Evolutionary conservation across 1,284 basidiomycete species (phyloP).

Genomic region (Fomes fomentarius): DNA sequence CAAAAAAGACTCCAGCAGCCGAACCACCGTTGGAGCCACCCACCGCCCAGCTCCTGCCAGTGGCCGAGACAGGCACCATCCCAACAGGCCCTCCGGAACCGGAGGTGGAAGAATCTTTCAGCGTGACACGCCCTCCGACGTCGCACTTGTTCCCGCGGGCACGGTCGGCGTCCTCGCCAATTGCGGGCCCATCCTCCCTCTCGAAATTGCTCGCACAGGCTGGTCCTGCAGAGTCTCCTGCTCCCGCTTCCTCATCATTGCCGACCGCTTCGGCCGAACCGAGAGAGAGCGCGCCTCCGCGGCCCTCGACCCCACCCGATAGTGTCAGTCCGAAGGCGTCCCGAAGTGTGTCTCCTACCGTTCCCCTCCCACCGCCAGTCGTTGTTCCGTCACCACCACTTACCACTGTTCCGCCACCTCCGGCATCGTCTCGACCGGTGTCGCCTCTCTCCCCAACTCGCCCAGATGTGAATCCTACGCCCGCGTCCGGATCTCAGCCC

Average conservation of each 20-base stretch:
- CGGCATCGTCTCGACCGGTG: slow-evolving; percentile 29
- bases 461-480: slow-evolving; percentile 18
- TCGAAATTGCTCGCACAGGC: slow-evolving; percentile 78
- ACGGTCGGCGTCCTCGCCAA: slow-evolving; percentile 69
- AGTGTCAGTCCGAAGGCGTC: slow-evolving; percentile 10
- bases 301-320: slow-evolving; percentile 7
- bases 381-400: slow-evolving; percentile 3
- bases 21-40: slow-evolving; percentile 28
- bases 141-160: slow-evolving; percentile 67
- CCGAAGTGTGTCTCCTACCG: slow-evolving; percentile 11
- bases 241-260: slow-evolving; percentile 28
- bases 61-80: slow-evolving; percentile 41
- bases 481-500: slow-evolving; percentile 37
- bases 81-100: slow-evolving; percentile 61
- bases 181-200: slow-evolving; percentile 72
- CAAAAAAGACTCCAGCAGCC: slow-evolving; percentile 51
- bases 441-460: slow-evolving; percentile 19
- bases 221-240: slow-evolving; percentile 17
- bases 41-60: slow-evolving; percentile 21
- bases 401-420: not conserved
- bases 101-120: slow-evolving; percentile 71
- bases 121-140: slow-evolving; percentile 59
- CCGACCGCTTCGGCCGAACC: not conserved
- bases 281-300: slow-evolving; percentile 12
- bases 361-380: slow-evolving; percentile 10